Conservation (phyloP, 176 grass and related monocot species). For the Oryza glumipatula region DNA sequence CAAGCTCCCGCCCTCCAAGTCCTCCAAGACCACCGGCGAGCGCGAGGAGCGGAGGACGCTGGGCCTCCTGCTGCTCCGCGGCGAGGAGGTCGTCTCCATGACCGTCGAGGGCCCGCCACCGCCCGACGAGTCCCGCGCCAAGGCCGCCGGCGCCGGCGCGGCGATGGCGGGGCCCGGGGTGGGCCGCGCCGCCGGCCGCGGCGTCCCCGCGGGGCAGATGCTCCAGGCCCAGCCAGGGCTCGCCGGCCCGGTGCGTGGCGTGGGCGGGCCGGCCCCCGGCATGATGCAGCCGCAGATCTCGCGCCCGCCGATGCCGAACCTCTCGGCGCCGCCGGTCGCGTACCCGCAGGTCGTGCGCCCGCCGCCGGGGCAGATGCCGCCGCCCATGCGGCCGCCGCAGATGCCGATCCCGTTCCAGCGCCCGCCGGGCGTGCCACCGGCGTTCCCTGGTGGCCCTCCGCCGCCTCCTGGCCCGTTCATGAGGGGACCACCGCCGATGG, state of each 20-base stretch:
- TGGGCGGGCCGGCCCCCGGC: constrained; percentile 75
- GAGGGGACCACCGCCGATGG: constrained; percentile 74
- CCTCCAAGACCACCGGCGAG: constrained; percentile 69
- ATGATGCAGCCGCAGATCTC: constrained; percentile 99
- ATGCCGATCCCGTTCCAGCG: constrained; percentile 69
- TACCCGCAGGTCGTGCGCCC: constrained; percentile 89
- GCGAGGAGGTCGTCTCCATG: constrained; percentile 97
- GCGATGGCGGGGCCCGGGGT: constrained; percentile 68
- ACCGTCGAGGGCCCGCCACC: constrained; percentile 95
- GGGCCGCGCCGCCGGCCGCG: constrained; percentile 74
- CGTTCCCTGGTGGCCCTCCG: constrained; percentile 56
- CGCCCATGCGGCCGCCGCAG: constrained; percentile 41
- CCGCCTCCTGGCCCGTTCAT: constrained; percentile 45
- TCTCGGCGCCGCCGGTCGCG: constrained; percentile 69
- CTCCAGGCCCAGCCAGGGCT: constrained; percentile 87
- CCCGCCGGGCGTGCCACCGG: constrained; percentile 64
- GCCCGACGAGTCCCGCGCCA: constrained; percentile 89
- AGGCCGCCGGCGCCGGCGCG: constrained; percentile 54
- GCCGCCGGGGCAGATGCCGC: constrained; percentile 43
- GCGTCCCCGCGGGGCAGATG: constrained; percentile 72
- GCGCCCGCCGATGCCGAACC: constrained; percentile 75
- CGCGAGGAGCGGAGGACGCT: constrained; percentile 95
- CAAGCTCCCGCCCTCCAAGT: constrained; percentile 82
- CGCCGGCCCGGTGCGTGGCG: constrained; percentile 77
- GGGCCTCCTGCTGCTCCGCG: constrained; percentile 92